Evolutionary conservation across 1,284 basidiomycete species (phyloP).

Genomic region (Heterobasidion irregulare): DNA sequence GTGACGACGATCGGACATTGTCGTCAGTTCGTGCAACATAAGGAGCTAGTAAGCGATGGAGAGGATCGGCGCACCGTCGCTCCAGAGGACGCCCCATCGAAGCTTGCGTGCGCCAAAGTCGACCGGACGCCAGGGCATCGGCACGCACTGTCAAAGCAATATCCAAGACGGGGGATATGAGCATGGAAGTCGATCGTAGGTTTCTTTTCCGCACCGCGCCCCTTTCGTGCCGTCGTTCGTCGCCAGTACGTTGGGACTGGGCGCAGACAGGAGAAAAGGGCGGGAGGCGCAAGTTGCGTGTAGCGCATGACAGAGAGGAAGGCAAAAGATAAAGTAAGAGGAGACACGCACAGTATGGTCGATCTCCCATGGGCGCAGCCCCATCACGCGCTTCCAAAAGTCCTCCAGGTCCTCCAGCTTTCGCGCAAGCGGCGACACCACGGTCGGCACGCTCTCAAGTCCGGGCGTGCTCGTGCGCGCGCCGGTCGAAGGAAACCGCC

Average conservation of each 20-base stretch:
- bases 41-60: too few species aligned
- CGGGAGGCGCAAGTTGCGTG: background rate
- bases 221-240: background rate
- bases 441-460: conserved; percentile 50
- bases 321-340: background rate
- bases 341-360: conserved; percentile 37
- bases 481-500: conserved; percentile 4
- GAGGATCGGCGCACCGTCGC: conserved; percentile 30
- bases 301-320: too few species aligned
- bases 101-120: conserved; percentile 29
- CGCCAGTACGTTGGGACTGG: background rate
- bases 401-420: conserved; percentile 58
- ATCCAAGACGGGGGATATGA: too few species aligned
- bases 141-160: conserved; percentile 29
- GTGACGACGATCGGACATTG: too few species aligned
- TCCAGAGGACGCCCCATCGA: conserved; percentile 48
- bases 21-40: too few species aligned
- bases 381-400: conserved; percentile 49
- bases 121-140: conserved; percentile 46
- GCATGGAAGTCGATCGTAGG: too few species aligned
- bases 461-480: conserved; percentile 21
- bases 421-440: conserved; percentile 62
- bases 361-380: conserved; percentile 49
- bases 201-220: background rate
- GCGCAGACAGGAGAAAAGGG: background rate